Evolutionary conservation across 2,329 filamentous ascomycete species (phyloP).

Genomic region (Phyllosticta citrichinensis): DNA sequence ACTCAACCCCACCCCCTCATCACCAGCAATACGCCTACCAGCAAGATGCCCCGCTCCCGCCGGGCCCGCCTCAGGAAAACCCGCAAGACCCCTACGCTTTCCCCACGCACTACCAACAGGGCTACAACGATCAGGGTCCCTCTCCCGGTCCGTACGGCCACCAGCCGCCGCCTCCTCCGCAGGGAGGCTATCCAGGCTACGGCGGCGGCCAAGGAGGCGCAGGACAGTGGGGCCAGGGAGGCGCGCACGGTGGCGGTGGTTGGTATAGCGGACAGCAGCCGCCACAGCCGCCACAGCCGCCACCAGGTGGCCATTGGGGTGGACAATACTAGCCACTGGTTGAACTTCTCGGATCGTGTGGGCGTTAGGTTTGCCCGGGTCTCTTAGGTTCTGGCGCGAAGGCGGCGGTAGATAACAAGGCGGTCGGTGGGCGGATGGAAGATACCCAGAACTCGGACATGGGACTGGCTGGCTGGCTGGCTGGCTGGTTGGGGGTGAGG

Average conservation of each 20-base stretch:
- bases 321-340: conserved; percentile 2
- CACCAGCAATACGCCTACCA: conserved; percentile 3
- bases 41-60: conserved; percentile 7
- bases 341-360: background rate
- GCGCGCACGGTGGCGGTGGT: background rate
- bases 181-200: background rate
- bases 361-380: no score
- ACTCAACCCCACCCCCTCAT: background rate
- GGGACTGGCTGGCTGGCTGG: no score
- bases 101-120: conserved; percentile 7
- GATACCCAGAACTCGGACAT: no score
- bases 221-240: conserved; percentile 1
- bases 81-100: conserved; percentile 6
- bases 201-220: background rate
- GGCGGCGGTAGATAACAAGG: no score
- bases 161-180: background rate
- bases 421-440: no score
- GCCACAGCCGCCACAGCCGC: background rate
- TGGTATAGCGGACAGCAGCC: background rate
- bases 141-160: background rate
- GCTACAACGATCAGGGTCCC: conserved; percentile 1
- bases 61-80: conserved; percentile 5
- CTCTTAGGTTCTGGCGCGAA: no score
- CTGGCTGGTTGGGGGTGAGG: no score
- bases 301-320: conserved; percentile 8